These are phyloP conservation scores for Starmera amethionina DNA, from an alignment of 805 yeast species.

Conservation along the genomic window DNA sequence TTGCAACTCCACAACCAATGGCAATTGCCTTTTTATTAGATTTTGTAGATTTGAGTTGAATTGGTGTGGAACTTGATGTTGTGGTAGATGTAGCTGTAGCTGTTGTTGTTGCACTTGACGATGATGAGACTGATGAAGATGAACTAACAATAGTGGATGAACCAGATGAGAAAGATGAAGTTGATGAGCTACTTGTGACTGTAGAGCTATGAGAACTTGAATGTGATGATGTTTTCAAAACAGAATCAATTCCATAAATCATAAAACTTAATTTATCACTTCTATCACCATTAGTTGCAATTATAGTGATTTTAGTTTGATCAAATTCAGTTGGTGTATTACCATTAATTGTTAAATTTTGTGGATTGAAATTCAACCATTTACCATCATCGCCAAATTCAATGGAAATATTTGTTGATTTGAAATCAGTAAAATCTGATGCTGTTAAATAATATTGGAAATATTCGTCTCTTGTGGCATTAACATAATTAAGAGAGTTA, in stretches of 20 bases:
- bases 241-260: slow-evolving; percentile 39
- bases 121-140: slow-evolving; percentile 4
- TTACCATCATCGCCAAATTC: slow-evolving; percentile 27
- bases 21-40: slow-evolving; percentile 51
- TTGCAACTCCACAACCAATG: slow-evolving; percentile 82
- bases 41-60: slow-evolving; percentile 10
- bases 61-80: slow-evolving; percentile 17
- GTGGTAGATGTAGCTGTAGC: slow-evolving; percentile 19
- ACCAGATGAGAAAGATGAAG: slow-evolving; percentile 18
- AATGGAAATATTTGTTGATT: slow-evolving; percentile 39
- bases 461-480: slow-evolving; percentile 57
- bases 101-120: slow-evolving; percentile 16
- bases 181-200: slow-evolving; percentile 1
- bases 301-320: slow-evolving; percentile 27
- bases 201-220: slow-evolving; percentile 8
- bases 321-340: slow-evolving; percentile 43
- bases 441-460: slow-evolving; percentile 47
- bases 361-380: slow-evolving; percentile 60
- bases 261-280: slow-evolving; percentile 35
- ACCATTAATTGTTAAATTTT: slow-evolving; percentile 64
- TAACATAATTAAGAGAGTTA: slow-evolving; percentile 40
- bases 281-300: slow-evolving; percentile 26
- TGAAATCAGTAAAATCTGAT: slow-evolving; percentile 46
- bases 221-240: slow-evolving; percentile 18
- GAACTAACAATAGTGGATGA: slow-evolving; percentile 21